Base-by-base conservation (phyloP, 2,329 filamentous ascomycete genomes). In the Aspergillus sp. region DNA sequence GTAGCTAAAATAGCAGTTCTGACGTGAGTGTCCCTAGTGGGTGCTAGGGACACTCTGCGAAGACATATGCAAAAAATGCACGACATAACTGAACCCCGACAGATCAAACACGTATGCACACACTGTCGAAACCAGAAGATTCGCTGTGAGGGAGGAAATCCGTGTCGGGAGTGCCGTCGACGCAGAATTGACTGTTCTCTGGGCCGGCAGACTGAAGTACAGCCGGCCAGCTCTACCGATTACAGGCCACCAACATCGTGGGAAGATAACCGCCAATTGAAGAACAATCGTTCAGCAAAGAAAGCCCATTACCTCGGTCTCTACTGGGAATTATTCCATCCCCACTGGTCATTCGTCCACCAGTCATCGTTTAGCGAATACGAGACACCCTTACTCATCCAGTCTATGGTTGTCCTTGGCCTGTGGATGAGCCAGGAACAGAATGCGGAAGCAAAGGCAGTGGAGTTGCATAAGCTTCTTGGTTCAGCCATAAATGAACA, bases 311-410 rank as follows among this genome's bases (percentile, higher is more conserved):
- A 56, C 32, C 47, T 71, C 4, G n/a, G 43, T 36, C 49, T 65
- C 11, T 73, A 69, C 52, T 71, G 71, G 48, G 48, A 64, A 5
- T 7, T 48, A 13, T 72, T 72, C 17, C 65, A 72, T 20, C 64
- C 65, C 0, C 47, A 55, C 34, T 73, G 71, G 71, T 59, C 68
- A 1, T 71, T 73, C n/a, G 38, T 72, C 8, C 64, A 70, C 39
- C 53, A 45, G 51, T 55, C 32, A 1, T 53, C 67, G 4, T 73
- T 73, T 41, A 41, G 60, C 13, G 17, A 60, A 0, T 43, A 45
- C 3, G 71, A 72, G 51, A 58, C 60, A 0, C 63, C 66, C 0
- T 41, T 72, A 32, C 62, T 73, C n/a, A 26, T 71, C 3, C 65
- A 71, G 20, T 67, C 70, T 12, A 66, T 71, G 56, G 54, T 67